These are phyloP conservation scores for Allomyces javanicus DNA, from an alignment of 192 early-diverging fungal species.

Conservation along the genomic window DNA sequence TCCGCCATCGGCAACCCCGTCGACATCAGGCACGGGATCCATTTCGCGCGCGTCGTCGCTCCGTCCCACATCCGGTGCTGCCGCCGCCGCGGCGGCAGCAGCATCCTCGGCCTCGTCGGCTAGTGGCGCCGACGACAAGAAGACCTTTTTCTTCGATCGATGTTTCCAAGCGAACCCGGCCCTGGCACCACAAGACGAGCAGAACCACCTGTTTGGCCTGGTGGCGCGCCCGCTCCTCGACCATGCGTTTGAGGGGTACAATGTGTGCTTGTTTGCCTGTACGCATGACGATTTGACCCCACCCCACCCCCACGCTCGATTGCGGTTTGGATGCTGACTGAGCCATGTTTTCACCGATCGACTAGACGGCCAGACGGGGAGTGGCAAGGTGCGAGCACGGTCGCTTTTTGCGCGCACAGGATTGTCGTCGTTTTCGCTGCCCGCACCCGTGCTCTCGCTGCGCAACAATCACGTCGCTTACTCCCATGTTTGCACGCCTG, in stretches of 20 bases:
- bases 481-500: constrained; percentile 1
- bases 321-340: too few relatives aligned
- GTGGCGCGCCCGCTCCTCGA: constrained; percentile 28
- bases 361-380: constrained; percentile 24
- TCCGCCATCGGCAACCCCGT: neutral
- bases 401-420: too few relatives aligned
- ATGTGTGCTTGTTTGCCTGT: constrained; percentile 86
- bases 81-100: neutral
- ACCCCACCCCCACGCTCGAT: neutral
- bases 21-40: neutral
- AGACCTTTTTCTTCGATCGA: neutral
- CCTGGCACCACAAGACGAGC: neutral
- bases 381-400: constrained; percentile 13
- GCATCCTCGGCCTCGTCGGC: neutral
- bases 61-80: neutral
- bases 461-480: neutral
- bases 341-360: too few relatives aligned
- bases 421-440: too few relatives aligned
- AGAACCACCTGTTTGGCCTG: neutral
- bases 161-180: too few relatives aligned
- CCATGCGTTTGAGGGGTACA: constrained; percentile 77
- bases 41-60: neutral
- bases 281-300: constrained; percentile 12
- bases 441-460: too few relatives aligned
- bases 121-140: neutral